Conservation (phyloP, 2,329 filamentous ascomycete species). For the Thermothelomyces thermophilus region DNA sequence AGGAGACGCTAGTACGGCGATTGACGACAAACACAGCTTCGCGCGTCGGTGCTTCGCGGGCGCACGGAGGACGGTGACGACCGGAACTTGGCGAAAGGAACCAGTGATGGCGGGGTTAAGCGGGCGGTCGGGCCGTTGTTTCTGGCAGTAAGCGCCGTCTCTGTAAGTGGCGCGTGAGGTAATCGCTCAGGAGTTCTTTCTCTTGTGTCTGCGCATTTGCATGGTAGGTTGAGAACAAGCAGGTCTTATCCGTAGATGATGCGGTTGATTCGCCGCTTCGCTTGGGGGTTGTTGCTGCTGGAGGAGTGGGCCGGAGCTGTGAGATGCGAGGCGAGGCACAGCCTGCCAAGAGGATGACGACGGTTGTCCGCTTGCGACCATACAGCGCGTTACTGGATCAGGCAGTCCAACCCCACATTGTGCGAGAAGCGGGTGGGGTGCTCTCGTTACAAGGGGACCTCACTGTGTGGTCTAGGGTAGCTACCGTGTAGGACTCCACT, state of each 20-base stretch:
- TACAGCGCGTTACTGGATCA: neutral
- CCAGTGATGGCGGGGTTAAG: conserved; percentile 8
- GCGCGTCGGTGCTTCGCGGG: neutral
- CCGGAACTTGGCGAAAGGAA: neutral
- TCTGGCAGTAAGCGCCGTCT: neutral
- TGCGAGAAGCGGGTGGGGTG: neutral
- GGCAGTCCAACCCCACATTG: neutral
- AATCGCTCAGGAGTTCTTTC: neutral
- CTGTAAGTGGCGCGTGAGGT: neutral
- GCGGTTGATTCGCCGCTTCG: conserved; percentile 2
- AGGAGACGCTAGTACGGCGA: neutral
- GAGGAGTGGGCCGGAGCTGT: conserved; percentile 9
- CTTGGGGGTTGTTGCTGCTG: conserved; percentile 7
- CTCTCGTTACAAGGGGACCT: conserved; percentile 1
- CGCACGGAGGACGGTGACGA: no score
- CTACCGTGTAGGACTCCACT: no score
- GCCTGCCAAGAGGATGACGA: conserved; percentile 21
- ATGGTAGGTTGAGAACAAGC: neutral
- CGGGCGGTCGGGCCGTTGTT: neutral
- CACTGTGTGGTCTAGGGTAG: no score
- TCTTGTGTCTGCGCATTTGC: neutral
- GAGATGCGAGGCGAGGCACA: conserved; percentile 17
- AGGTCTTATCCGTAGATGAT: neutral
- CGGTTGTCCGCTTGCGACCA: conserved; percentile 5
- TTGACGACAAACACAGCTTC: neutral